Conservation (phyloP, 2,329 filamentous ascomycete genomes). For the Lasiodiplodia hormozganensis region DNA sequence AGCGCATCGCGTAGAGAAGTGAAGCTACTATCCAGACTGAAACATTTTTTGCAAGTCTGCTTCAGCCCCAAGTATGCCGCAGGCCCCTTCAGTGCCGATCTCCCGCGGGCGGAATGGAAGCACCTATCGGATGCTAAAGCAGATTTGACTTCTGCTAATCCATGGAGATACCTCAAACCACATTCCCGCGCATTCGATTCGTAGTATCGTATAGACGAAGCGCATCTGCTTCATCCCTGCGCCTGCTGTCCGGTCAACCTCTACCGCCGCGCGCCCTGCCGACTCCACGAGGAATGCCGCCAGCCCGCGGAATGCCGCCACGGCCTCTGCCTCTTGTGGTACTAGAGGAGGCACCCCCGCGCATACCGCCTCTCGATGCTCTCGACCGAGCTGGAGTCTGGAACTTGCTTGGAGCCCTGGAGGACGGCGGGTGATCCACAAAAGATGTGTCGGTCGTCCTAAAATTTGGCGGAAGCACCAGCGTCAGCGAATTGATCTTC, state of each 20-base stretch:
- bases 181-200: neutral
- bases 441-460: conserved; percentile 93
- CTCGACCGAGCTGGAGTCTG: conserved; percentile 39
- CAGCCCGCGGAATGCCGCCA: conserved; percentile 9
- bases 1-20: neutral
- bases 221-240: neutral
- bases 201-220: neutral
- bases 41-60: neutral
- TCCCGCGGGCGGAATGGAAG: neutral
- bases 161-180: neutral
- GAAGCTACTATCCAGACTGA: neutral
- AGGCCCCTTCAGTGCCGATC: neutral
- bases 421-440: conserved; percentile 78
- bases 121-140: neutral
- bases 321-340: conserved; percentile 12
- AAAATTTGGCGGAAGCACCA: neutral
- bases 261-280: conserved; percentile 43
- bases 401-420: conserved; percentile 54
- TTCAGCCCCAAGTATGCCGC: neutral
- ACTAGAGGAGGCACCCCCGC: conserved; percentile 8
- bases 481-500: neutral
- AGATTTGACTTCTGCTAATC: neutral
- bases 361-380: conserved; percentile 16
- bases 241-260: conserved; percentile 1
- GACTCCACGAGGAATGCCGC: conserved; percentile 36